Conservation (phyloP, 202 grass and related monocot genomes). For the Schoenoplectus tabernaemontani region DNA sequence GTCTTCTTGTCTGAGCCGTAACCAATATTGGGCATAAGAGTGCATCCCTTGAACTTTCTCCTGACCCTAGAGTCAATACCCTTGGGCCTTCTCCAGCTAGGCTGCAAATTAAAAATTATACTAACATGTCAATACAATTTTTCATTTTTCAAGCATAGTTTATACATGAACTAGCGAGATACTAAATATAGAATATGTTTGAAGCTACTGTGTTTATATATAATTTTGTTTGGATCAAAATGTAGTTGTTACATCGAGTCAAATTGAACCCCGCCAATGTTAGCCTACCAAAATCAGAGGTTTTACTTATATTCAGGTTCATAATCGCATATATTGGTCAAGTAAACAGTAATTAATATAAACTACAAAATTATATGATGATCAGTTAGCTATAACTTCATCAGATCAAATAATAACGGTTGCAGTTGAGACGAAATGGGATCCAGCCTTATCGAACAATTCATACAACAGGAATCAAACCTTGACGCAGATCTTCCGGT, state of each 20-base stretch:
- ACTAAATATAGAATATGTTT: not conserved
- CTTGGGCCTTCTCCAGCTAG: constrained; percentile 67
- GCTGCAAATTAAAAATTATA: constrained; percentile 10
- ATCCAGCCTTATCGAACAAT: not conserved
- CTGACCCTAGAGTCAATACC: constrained; percentile 71
- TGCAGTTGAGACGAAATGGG: not conserved
- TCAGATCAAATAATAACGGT: not conserved
- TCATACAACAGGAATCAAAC: not conserved
- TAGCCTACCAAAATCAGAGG: too few relatives aligned
- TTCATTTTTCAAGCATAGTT: not conserved
- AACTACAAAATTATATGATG: not conserved
- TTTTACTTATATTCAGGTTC: too few relatives aligned
- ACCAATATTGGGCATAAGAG: constrained; percentile 80
- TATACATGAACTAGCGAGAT: not conserved
- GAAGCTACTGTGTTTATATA: not conserved
- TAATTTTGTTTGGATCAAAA: not conserved
- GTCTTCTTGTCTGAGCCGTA: constrained; percentile 74
- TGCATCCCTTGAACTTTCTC: constrained; percentile 66
- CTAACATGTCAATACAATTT: not conserved
- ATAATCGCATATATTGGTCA: too few relatives aligned
- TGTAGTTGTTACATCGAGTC: not conserved
- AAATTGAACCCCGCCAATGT: too few relatives aligned
- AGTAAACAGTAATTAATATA: not conserved
- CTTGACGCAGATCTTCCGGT: constrained; percentile 72
- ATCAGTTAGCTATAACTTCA: not conserved